phyloP scores from a whole-genome alignment of 768 basidiomycete species.

The Podaxis carcinomalis region DNA sequence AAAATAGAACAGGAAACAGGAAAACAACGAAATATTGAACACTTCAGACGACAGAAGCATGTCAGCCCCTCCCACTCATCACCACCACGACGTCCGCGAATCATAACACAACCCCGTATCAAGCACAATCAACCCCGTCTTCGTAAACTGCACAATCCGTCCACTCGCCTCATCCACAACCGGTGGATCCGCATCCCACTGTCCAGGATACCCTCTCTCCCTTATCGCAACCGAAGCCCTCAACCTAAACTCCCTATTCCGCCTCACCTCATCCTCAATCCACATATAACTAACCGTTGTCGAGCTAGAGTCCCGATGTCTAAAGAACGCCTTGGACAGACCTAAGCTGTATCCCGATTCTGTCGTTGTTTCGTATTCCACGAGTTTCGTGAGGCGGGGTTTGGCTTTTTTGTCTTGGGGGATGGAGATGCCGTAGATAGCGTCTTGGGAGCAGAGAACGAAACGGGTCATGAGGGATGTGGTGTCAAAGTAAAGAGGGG shows the following conservation, averaged over 20 bases:
- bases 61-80: background rate
- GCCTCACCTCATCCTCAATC: conserved; percentile 10
- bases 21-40: background rate
- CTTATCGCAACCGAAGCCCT: conserved; percentile 11
- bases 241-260: conserved; percentile 12
- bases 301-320: conserved; percentile 9
- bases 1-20: background rate
- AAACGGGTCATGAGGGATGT: conserved; percentile 9
- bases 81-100: conserved; percentile 4
- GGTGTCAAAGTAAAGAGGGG: conserved; percentile 6
- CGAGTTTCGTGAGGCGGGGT: conserved; percentile 11
- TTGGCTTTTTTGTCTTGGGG: conserved; percentile 8
- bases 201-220: conserved; percentile 12
- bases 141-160: conserved; percentile 12
- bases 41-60: background rate
- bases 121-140: conserved; percentile 11
- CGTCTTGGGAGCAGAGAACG: conserved; percentile 7
- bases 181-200: conserved; percentile 11
- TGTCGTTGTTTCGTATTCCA: conserved; percentile 9
- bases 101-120: conserved; percentile 11
- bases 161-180: conserved; percentile 10
- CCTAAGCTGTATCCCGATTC: conserved; percentile 9
- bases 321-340: conserved; percentile 9
- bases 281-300: conserved; percentile 11
- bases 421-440: conserved; percentile 12